Conservation (phyloP, 177 flowering plant genomes). For the Vitis hybrid region DNA sequence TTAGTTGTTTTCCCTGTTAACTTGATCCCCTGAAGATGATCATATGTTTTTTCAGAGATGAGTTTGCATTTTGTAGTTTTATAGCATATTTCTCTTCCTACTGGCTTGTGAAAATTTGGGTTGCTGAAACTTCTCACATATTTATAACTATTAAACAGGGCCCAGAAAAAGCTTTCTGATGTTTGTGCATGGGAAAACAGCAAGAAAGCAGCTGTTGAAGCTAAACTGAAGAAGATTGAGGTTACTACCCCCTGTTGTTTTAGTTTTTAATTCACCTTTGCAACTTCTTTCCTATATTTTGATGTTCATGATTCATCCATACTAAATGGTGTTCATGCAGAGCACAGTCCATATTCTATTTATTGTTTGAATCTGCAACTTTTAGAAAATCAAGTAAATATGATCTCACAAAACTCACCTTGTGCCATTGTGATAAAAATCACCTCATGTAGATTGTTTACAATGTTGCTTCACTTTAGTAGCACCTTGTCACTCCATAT, state of each 20-base stretch:
- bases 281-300: neutral
- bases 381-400: no score
- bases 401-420: no score
- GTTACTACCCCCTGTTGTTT: constrained; percentile 26
- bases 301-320: neutral
- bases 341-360: no score
- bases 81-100: neutral
- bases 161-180: constrained; percentile 55
- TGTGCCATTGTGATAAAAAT: no score
- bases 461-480: no score
- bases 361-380: no score
- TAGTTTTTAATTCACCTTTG: neutral
- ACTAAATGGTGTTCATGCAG: no score
- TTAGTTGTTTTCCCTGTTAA: neutral
- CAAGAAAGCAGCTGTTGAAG: constrained; percentile 76
- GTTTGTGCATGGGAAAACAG: constrained; percentile 82
- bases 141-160: constrained; percentile 46
- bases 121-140: neutral
- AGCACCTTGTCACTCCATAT: no score
- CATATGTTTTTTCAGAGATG: neutral
- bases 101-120: neutral
- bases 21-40: neutral
- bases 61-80: neutral
- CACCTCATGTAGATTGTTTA: no score
- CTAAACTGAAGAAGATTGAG: constrained; percentile 64